Evolutionary conservation across 208 protist species (phyloP), one percentile per base, ranked within the genome.

Genomic region (Histomonas meleagridis): DNA sequence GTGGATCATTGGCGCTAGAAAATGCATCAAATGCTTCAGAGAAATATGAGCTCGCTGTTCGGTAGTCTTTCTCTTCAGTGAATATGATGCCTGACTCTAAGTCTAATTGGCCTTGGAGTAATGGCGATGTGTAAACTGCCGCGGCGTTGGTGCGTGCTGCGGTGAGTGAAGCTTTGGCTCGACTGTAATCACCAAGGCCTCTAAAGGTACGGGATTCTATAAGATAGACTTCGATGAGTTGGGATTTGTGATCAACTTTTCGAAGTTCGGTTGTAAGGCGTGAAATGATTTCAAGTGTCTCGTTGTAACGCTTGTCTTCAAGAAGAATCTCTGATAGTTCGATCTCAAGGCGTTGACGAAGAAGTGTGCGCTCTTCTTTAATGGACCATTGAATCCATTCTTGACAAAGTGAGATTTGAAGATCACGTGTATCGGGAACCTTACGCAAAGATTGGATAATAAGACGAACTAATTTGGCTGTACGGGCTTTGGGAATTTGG

Each of bases 191-290:
- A 48, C 95, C 94, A 48, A 98, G 95, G 23, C 96, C 95, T 93
- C 97, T 96, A 93, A 98, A 97, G 43, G 98, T 95, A 91, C 96
- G 95, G 81, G 95, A 97, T 94, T 99, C 97, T 28, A 99, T 94
- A 7, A 99, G 94, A n/a, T 96, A 96, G 92, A 99, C 97, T 92
- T 99, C 98, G 0, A 99, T 96, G 62, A 99, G 95, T 86, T 99
- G 95, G 55, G 94, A 96, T 92, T 98, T 98, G 92, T 99, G 98
- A 93, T 99, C 98, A 23, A 99, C 94, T 40, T 95, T 90, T 62
- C 53, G 26, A 55, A 90, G 49, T 46, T 92, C 91, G 62, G 53
- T 62, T 92, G 92, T 78, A 35, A 95, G 76, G n/a, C 86, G 78
- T 46, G 32, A 46, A 40, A 94, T 93, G 43, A 96, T 93, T 28